Evolutionary conservation across 192 early-diverging fungal genomes (phyloP).

Genomic region (Irineochytrium annulatum): DNA sequence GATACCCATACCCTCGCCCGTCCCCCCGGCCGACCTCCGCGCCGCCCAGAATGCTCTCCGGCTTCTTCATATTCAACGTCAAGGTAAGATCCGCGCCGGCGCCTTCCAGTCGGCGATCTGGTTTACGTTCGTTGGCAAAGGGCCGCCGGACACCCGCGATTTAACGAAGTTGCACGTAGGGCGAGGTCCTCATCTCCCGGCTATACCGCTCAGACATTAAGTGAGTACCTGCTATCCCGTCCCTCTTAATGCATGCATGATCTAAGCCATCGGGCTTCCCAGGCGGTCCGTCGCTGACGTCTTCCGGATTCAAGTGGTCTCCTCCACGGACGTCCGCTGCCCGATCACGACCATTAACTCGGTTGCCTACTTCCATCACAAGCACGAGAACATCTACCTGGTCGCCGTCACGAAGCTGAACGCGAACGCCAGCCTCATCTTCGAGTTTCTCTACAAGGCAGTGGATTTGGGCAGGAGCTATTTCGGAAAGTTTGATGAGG

Average conservation of each 20-base stretch:
- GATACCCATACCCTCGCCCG: too few species aligned
- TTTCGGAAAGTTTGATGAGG: constrained; percentile 83
- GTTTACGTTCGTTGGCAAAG: too few species aligned
- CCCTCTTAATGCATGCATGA: not conserved
- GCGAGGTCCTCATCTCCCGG: constrained; percentile 95
- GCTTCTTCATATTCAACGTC: constrained; percentile 95
- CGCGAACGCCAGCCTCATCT: constrained; percentile 92
- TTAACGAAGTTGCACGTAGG: too few species aligned
- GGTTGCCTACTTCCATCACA: constrained; percentile 92
- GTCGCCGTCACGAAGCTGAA: constrained; percentile 95
- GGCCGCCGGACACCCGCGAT: too few species aligned
- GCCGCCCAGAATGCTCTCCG: constrained; percentile 77
- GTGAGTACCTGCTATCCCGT: constrained; percentile 40
- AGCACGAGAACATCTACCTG: constrained; percentile 95
- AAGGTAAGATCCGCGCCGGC: too few species aligned
- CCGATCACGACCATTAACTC: constrained; percentile 86
- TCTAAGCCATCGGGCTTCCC: not conserved
- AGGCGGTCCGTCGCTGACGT: constrained; percentile 92
- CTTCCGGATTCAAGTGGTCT: constrained; percentile 96
- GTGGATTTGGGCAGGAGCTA: constrained; percentile 88
- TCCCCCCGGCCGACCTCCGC: too few species aligned
- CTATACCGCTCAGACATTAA: constrained; percentile 93
- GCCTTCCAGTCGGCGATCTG: too few species aligned
- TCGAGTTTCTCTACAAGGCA: constrained; percentile 93
- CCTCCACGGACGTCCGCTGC: constrained; percentile 76